Conservation (phyloP, 169 alveolate species). For the Plasmodium coatneyi region DNA sequence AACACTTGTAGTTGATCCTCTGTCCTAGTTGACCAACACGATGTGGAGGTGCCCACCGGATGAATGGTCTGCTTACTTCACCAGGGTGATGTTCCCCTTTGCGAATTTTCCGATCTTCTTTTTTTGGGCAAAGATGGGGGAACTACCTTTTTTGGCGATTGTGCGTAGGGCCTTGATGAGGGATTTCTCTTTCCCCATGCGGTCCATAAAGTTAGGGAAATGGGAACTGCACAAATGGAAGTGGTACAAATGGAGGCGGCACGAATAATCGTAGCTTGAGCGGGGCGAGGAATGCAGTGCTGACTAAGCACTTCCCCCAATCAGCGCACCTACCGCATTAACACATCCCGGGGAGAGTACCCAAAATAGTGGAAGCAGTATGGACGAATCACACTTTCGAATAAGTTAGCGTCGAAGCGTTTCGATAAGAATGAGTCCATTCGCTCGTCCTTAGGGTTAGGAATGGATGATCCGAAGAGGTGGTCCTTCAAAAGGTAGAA, state of each 20-base stretch:
- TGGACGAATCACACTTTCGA: constrained; percentile 27
- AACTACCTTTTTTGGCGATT: neutral
- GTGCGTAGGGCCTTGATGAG: constrained; percentile 5
- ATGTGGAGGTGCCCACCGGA: neutral
- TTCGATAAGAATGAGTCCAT: neutral
- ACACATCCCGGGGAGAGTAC: constrained; percentile 17
- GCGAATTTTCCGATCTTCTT: constrained; percentile 13
- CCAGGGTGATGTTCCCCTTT: constrained; percentile 10
- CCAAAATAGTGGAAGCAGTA: constrained; percentile 46
- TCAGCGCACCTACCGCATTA: constrained; percentile 29
- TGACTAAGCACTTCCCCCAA: neutral
- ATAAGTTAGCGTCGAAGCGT: constrained; percentile 6
- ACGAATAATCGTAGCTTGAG: no score
- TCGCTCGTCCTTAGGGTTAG: constrained; percentile 8
- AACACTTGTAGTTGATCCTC: neutral
- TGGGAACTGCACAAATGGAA: constrained; percentile 6
- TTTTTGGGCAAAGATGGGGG: neutral
- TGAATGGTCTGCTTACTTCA: constrained; percentile 4
- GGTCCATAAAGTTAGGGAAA: constrained; percentile 9
- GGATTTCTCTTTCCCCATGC: neutral
- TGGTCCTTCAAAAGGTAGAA: constrained; percentile 19
- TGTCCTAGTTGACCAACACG: neutral
- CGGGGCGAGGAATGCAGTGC: neutral
- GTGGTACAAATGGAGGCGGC: neutral
- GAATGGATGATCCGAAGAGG: constrained; percentile 4